Base-by-base conservation (phyloP, 139 green algal species). In the Chlorella sp. region DNA sequence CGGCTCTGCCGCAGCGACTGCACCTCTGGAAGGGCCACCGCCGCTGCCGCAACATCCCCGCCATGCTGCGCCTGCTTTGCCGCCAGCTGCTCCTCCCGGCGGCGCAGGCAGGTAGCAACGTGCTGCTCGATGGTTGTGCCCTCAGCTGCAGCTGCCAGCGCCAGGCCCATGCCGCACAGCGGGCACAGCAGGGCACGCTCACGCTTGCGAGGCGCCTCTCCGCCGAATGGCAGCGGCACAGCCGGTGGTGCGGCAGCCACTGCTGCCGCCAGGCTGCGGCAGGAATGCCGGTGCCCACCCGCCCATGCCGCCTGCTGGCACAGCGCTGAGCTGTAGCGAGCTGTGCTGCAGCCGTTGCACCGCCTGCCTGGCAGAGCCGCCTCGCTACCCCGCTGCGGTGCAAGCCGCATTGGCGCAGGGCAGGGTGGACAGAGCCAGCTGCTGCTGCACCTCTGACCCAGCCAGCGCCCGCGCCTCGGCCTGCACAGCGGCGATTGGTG, bases 401-500 rank as follows among this genome's bases (percentile, higher is more conserved):
- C 69, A 76, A 1, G 40, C 40, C 0, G 24, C 22, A 22, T 56
- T 76, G 69, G 69, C 69, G 14, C 69, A 76, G 2, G 69, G 40
- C 69, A 76, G 69, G 19, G 69, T 30, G 38, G 69, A 40, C 69
- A 75, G 38, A 8, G 38, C 68, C 68, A 76, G 69, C 69, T 76
- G 69, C 69, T 11, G 40, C 69, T 76, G 32, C 40, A 22, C 40
- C 20, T 48, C 69, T 11, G 22, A 13, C 22, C 40, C 69, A 3
- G 69, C 69, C 40, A 48, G 3, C 24, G 48, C 69, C 40, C 36
- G 20, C 26, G 69, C 69, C 13, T 4, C 40, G 30, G 69, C 69
- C 69, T 76, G 69, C 69, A 36, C 22, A 14, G 11, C 11, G 68
- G 20, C 48, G 36, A 32, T 3, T 8, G 8, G 46, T 26, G 51